Evolutionary conservation across 2,329 filamentous ascomycete species (phyloP).

Genomic region (Fusarium duplospermum): DNA sequence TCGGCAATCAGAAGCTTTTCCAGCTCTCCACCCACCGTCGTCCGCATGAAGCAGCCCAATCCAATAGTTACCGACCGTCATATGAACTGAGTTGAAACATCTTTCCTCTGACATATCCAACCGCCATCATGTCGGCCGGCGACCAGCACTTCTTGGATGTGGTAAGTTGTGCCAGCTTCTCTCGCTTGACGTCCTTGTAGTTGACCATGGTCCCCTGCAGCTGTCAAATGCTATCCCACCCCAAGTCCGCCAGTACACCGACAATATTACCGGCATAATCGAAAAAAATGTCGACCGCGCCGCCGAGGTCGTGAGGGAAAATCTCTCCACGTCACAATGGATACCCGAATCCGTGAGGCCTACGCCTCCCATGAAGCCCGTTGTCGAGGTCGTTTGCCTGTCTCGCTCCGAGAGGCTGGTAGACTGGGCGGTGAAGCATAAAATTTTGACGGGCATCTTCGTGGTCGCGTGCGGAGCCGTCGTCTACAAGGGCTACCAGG

Average conservation of each 20-base stretch:
- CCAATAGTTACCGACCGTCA: constrained; percentile 43
- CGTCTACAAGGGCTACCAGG: constrained; percentile 63
- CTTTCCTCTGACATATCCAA: constrained; percentile 39
- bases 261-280: constrained; percentile 81
- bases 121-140: constrained; percentile 76
- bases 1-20: constrained; percentile 41
- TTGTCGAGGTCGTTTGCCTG: constrained; percentile 49
- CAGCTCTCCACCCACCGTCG: constrained; percentile 37
- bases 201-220: constrained; percentile 49
- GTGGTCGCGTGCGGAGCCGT: constrained; percentile 78
- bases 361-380: constrained; percentile 57
- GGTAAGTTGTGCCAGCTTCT: constrained; percentile 60
- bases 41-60: constrained; percentile 34
- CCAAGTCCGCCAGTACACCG: constrained; percentile 77
- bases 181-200: not conserved
- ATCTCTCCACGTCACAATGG: constrained; percentile 76
- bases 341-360: constrained; percentile 76
- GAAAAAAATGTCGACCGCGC: constrained; percentile 84
- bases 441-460: constrained; percentile 77
- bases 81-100: constrained; percentile 42
- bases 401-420: constrained; percentile 66
- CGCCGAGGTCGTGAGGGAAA: constrained; percentile 76
- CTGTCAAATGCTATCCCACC: constrained; percentile 62
- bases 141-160: constrained; percentile 83
- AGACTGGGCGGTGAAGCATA: constrained; percentile 79